Evolutionary conservation across 768 basidiomycete species (phyloP).

Genomic region (Boletus rubescentipes): DNA sequence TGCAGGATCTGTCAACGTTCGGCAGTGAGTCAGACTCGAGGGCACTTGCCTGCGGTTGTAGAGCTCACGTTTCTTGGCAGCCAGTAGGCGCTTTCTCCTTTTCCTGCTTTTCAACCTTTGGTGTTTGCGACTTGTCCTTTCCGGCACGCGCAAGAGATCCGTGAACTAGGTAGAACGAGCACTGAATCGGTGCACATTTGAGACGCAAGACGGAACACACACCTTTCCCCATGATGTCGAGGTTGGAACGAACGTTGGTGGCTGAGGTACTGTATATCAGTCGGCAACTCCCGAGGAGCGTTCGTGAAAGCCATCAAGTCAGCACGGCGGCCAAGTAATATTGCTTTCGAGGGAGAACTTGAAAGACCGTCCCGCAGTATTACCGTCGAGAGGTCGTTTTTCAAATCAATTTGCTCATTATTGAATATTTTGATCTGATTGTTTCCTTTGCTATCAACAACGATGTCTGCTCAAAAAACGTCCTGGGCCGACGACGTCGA

Average conservation of each 20-base stretch:
- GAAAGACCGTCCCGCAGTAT: too few species aligned
- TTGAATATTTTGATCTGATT: conserved; percentile 19
- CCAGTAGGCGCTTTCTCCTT: conserved; percentile 97
- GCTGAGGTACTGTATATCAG: conserved; percentile 40
- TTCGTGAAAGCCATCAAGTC: background rate
- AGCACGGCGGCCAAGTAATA: background rate
- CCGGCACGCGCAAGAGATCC: conserved; percentile 98
- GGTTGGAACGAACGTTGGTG: conserved; percentile 37
- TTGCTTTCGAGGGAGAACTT: too few species aligned
- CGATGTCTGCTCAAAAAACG: conserved; percentile 48
- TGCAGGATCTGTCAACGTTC: background rate
- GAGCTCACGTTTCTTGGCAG: conserved; percentile 89
- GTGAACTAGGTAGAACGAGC: conserved; percentile 62
- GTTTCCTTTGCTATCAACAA: conserved; percentile 8
- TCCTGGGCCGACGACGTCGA: conserved; percentile 91
- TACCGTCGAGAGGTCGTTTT: background rate
- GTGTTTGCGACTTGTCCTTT: conserved; percentile 97
- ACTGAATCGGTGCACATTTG: too few species aligned
- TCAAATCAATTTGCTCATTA: conserved; percentile 4
- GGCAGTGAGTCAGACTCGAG: too few species aligned
- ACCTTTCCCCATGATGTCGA: conserved; percentile 76
- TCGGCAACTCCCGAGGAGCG: conserved; percentile 25
- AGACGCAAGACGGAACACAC: conserved; percentile 2
- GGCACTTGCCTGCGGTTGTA: conserved; percentile 85
- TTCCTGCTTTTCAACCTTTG: conserved; percentile 97